Evolutionary conservation across 306 rosid genomes (phyloP).

Genomic region (Myrica gale): DNA sequence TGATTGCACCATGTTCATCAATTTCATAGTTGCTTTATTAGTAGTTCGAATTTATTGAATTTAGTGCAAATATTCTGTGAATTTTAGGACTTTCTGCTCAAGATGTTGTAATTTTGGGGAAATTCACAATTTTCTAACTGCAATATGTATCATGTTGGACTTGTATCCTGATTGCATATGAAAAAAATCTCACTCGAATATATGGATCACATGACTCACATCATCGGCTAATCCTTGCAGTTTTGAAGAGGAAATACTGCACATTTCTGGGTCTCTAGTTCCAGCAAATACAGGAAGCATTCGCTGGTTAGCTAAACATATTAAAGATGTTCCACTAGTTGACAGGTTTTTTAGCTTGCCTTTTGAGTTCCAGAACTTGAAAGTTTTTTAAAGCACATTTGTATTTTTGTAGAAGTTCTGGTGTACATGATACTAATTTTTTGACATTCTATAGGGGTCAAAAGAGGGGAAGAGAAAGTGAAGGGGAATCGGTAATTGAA

Average conservation of each 20-base stretch:
- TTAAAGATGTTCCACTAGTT: slow-evolving; percentile 35
- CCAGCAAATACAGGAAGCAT: slow-evolving; percentile 72
- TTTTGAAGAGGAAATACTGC: slow-evolving; percentile 72
- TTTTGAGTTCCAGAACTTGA: background rate
- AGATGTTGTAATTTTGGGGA: background rate
- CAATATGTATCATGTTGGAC: background rate
- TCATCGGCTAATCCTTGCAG: slow-evolving; percentile 47
- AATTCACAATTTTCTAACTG: background rate
- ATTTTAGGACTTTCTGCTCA: background rate
- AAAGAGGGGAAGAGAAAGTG: slow-evolving; percentile 47
- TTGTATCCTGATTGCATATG: background rate
- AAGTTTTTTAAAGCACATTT: background rate
- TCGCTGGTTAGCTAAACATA: slow-evolving; percentile 59
- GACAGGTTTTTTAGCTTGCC: slow-evolving; percentile 43
- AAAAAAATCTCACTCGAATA: too few relatives aligned
- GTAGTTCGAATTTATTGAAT: background rate
- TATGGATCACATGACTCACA: slow-evolving; percentile 18
- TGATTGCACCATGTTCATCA: background rate
- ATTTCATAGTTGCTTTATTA: background rate
- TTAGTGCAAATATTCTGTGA: background rate
- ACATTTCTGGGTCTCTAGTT: slow-evolving; percentile 62
- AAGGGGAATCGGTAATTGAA: slow-evolving; percentile 32
- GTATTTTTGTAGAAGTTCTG: background rate
- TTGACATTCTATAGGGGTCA: slow-evolving; percentile 33
- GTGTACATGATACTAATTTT: background rate